Evolutionary conservation across 163 green algal genomes (phyloP), one percentile per base, ranked within the genome.

Genomic region (Chloroidium sp.): DNA sequence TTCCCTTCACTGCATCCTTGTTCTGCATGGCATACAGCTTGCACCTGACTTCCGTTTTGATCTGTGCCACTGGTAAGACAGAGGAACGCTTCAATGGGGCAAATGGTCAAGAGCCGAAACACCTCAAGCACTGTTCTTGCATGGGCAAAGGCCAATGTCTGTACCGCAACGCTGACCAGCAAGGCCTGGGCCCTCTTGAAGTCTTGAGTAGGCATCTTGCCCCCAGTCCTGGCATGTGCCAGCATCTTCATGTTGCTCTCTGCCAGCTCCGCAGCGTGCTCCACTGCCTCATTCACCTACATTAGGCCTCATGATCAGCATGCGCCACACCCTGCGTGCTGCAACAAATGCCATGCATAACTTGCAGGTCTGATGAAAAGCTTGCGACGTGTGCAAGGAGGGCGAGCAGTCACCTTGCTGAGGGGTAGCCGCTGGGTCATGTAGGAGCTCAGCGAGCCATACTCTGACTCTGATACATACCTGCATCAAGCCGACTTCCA

Each of bases 271-370:
- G 87, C 89, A 60, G 90, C 62, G 79, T 96, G 90, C 62, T 94
- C 90, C n/a, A 96, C n/a, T 0, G 90, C 90, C 2, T 88, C 85
- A 78, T 96, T 96, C 3, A 93, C 84, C 86, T 91, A 85, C 14
- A 62, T 14, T 64, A 75, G 36, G 36, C 36, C 36, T 36, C 36
- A 36, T 36, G 36, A 36, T 36, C 36, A 36, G 36, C 36, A 36
- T 36, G 36, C 36, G 36, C 36, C 36, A 36, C 36, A 36, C 36
- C 36, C 36, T 36, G 36, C 36, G 36, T 36, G 36, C 36, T 36
- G 36, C 36, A 36, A 36, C 36, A 36, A 36, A 36, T 36, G 36
- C 36, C 36, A 36, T 36, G 36, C 36, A 36, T 36, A 36, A 36
- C 36, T 36, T 36, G 36, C 36, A 36, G 36, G 36, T 36, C 36